Percentiles rank a stretch among this genome's conserved stretches.
These are phyloP conservation scores for Hanseniaspora sp. DNA, from an alignment of 1,139 yeast genomes.

Conservation along the genomic window DNA sequence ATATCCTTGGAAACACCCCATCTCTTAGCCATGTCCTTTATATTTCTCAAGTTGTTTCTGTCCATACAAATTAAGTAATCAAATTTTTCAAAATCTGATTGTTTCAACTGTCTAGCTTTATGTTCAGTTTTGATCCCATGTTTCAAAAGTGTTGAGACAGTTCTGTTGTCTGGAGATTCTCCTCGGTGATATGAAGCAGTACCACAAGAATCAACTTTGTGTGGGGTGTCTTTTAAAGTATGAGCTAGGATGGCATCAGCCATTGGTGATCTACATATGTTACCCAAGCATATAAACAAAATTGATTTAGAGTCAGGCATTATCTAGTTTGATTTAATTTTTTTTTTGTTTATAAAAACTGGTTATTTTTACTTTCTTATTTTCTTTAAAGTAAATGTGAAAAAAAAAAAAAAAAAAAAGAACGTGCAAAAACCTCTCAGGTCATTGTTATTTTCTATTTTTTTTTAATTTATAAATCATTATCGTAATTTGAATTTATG, in stretches of 20 bases:
- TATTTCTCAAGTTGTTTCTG: slow-evolving; percentile 48
- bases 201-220: slow-evolving; percentile 72
- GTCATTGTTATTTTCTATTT: too few relatives aligned
- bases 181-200: slow-evolving; percentile 80
- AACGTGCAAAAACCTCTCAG: too few relatives aligned
- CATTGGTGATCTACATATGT: slow-evolving; percentile 96
- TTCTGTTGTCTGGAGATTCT: slow-evolving; percentile 66
- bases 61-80: slow-evolving; percentile 89
- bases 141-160: slow-evolving; percentile 53
- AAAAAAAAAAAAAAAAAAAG: too few relatives aligned
- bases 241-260: slow-evolving; percentile 85
- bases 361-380: too few relatives aligned
- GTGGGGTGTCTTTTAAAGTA: slow-evolving; percentile 37
- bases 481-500: too few relatives aligned
- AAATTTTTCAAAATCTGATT: slow-evolving; percentile 51
- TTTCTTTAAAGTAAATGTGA: too few relatives aligned
- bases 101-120: slow-evolving; percentile 56
- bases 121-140: slow-evolving; percentile 71
- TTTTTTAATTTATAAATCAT: too few relatives aligned
- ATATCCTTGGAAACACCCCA: background rate
- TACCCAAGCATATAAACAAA: slow-evolving; percentile 90
- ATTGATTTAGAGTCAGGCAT: slow-evolving; percentile 32
- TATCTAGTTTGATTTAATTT: too few relatives aligned
- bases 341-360: too few relatives aligned
- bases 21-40: slow-evolving; percentile 50